phyloP scores from a whole-genome alignment of 2,329 filamentous ascomycete species.

The Celoporthe dispersa region DNA sequence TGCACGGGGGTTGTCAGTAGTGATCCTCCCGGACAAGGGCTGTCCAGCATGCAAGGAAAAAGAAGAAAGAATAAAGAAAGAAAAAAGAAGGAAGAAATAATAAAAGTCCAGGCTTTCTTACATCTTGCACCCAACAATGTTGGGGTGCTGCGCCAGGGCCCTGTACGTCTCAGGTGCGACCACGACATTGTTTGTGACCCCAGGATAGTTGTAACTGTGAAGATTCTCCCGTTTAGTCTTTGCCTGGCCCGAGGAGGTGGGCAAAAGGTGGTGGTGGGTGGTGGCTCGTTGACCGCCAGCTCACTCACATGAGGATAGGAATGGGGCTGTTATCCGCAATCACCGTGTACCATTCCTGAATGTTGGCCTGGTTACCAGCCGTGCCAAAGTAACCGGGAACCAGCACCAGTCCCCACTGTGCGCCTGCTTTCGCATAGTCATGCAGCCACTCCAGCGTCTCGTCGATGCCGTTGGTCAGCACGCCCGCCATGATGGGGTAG shows the following conservation, averaged over 20 bases:
- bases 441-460: slow-evolving; percentile 55
- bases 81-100: too few species aligned
- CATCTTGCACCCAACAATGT: slow-evolving; percentile 72
- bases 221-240: slow-evolving; percentile 6
- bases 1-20: slow-evolving; percentile 18
- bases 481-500: slow-evolving; percentile 66
- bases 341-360: slow-evolving; percentile 63
- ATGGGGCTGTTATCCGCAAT: slow-evolving; percentile 65
- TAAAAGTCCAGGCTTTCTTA: slow-evolving; percentile 30
- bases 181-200: slow-evolving; percentile 66
- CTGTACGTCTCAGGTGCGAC: slow-evolving; percentile 63
- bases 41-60: too few species aligned
- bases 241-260: too few species aligned
- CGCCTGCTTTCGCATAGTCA: slow-evolving; percentile 58
- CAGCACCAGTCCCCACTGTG: slow-evolving; percentile 66
- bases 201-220: slow-evolving; percentile 61
- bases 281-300: too few species aligned
- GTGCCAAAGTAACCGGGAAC: slow-evolving; percentile 69
- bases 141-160: slow-evolving; percentile 61
- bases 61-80: too few species aligned
- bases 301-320: slow-evolving; percentile 61
- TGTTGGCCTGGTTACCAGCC: slow-evolving; percentile 60
- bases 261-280: too few species aligned
- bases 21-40: too few species aligned
- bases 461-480: slow-evolving; percentile 64